Evolutionary conservation across 2,329 filamentous ascomycete genomes (phyloP).

Genomic region (Aspergillus fumigatiaffinis): DNA sequence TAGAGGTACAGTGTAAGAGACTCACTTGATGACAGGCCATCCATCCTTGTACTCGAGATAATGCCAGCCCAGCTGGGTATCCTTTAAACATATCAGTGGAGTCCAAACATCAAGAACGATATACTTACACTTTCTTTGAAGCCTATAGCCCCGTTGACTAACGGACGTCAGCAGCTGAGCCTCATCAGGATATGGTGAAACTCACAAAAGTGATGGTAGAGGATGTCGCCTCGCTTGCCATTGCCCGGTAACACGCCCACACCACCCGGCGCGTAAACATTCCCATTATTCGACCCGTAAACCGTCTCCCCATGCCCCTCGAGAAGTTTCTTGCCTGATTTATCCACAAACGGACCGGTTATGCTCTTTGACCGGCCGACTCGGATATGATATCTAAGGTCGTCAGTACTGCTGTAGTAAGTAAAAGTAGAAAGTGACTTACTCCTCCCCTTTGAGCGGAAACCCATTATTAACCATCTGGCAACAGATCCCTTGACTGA

Average conservation of each 20-base stretch:
- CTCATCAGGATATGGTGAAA: background rate
- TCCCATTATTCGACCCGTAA: constrained; percentile 32
- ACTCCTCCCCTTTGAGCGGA: constrained; percentile 23
- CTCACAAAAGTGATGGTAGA: constrained; percentile 31
- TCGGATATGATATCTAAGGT: constrained; percentile 20
- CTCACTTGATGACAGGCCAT: constrained; percentile 22
- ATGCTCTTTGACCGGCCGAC: constrained; percentile 28
- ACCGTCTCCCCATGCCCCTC: constrained; percentile 27
- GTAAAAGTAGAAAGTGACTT: background rate
- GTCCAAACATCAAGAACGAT: constrained; percentile 8
- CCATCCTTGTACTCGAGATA: constrained; percentile 30
- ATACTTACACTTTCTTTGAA: constrained; percentile 9
- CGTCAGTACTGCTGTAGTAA: background rate
- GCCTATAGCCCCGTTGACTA: constrained; percentile 11
- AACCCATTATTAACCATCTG: constrained; percentile 16
- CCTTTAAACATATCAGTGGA: constrained; percentile 9
- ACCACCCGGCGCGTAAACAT: constrained; percentile 33
- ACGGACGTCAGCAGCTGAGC: background rate
- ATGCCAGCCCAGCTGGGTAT: constrained; percentile 28
- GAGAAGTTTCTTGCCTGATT: constrained; percentile 16
- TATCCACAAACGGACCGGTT: constrained; percentile 29
- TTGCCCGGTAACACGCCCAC: constrained; percentile 23
- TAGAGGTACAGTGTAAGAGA: no score
- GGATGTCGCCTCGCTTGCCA: constrained; percentile 22
- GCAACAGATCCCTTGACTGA: constrained; percentile 32